Evolutionary conservation across 2,329 filamentous ascomycete genomes (phyloP).

Genomic region (Hymenoscyphus linearis): DNA sequence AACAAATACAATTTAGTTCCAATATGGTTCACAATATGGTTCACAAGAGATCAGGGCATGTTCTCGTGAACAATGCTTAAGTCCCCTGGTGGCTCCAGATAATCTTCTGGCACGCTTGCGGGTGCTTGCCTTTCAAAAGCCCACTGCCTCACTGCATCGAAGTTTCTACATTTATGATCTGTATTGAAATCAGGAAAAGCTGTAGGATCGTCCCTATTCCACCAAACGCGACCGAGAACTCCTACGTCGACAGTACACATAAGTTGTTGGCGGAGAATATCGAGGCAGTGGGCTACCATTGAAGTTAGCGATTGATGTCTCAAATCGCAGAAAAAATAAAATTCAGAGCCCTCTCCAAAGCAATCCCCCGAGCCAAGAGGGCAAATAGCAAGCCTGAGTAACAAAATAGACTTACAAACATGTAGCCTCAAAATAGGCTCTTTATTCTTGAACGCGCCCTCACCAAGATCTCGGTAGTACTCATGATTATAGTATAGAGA

Average conservation of each 20-base stretch:
- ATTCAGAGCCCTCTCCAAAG: no score
- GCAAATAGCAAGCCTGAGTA: not conserved
- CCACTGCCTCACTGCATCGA: conserved; percentile 44
- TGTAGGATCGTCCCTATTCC: conserved; percentile 34
- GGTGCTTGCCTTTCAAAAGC: conserved; percentile 40
- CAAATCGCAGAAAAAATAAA: no score
- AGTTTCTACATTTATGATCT: conserved; percentile 45
- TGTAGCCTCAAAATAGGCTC: conserved; percentile 43
- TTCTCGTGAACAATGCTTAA: conserved; percentile 15
- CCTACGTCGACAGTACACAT: conserved; percentile 49
- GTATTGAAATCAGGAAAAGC: conserved; percentile 48
- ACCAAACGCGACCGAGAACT: conserved; percentile 49
- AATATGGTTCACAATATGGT: no score
- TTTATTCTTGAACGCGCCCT: conserved; percentile 43
- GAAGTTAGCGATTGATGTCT: not conserved
- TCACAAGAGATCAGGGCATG: conserved; percentile 16
- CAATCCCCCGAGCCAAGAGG: no score
- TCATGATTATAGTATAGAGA: conserved; percentile 45
- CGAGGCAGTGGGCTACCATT: conserved; percentile 44
- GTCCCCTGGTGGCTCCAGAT: conserved; percentile 10
- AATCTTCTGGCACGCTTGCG: conserved; percentile 18
- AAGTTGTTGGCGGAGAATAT: conserved; percentile 47
- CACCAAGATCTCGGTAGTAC: conserved; percentile 39
- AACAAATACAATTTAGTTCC: not conserved
- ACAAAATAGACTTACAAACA: conserved; percentile 34